These are phyloP conservation scores for Phoma herbarum DNA, from an alignment of 2,329 filamentous ascomycete species.

Conservation along the genomic window DNA sequence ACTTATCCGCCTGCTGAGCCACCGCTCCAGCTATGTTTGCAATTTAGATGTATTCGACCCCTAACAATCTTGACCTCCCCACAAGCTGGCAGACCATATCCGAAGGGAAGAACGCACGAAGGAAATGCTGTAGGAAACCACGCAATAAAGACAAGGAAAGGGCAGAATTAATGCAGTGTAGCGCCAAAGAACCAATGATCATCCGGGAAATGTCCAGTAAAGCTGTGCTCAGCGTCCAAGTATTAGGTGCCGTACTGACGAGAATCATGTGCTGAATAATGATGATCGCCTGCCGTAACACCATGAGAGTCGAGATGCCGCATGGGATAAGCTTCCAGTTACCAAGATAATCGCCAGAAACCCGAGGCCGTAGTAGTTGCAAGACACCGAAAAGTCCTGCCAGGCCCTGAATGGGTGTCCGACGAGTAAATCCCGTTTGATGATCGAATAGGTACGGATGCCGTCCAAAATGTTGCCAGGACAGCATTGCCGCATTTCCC, in stretches of 20 bases:
- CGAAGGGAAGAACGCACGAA: slow-evolving; percentile 47
- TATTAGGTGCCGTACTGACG: slow-evolving; percentile 28
- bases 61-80: slow-evolving; percentile 51
- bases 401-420: slow-evolving; percentile 45
- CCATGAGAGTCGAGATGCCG: slow-evolving; percentile 39
- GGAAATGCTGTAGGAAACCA: slow-evolving; percentile 38
- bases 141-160: slow-evolving; percentile 37
- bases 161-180: slow-evolving; percentile 46
- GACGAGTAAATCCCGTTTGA: slow-evolving; percentile 49
- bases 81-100: slow-evolving; percentile 53
- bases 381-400: slow-evolving; percentile 41
- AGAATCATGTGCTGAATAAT: slow-evolving; percentile 28
- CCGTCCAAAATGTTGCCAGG: slow-evolving; percentile 50
- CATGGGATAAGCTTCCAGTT: slow-evolving; percentile 44
- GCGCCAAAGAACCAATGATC: slow-evolving; percentile 40
- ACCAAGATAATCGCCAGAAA: slow-evolving; percentile 39
- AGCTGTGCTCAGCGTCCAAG: slow-evolving; percentile 38
- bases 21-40: slow-evolving; percentile 35
- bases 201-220: slow-evolving; percentile 38
- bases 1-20: slow-evolving; percentile 28
- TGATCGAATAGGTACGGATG: slow-evolving; percentile 49
- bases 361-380: slow-evolving; percentile 36
- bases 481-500: slow-evolving; percentile 58
- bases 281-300: slow-evolving; percentile 32
- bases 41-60: slow-evolving; percentile 52